These are phyloP conservation scores for Rickenella mellea DNA, from an alignment of 768 basidiomycete genomes.

Conservation along the genomic window DNA sequence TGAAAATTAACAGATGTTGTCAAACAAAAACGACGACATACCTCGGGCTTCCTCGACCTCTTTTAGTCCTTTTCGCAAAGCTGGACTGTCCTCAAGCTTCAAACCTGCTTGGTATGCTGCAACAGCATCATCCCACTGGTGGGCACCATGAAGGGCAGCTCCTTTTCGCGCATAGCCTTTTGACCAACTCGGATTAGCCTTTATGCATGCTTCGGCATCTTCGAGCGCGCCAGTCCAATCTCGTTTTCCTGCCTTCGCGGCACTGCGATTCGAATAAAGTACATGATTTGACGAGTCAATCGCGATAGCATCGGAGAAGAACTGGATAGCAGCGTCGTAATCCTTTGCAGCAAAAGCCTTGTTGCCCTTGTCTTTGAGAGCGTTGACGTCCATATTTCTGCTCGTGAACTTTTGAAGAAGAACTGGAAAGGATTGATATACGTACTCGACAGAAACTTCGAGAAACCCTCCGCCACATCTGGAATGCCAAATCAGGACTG, in stretches of 20 bases:
- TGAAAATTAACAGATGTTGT: too few relatives aligned
- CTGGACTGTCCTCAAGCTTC: slow-evolving; percentile 72
- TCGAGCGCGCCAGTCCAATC: slow-evolving; percentile 66
- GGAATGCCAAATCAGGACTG: too few relatives aligned
- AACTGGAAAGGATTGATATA: too few relatives aligned
- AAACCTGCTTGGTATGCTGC: slow-evolving; percentile 75
- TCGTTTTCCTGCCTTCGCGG: slow-evolving; percentile 80
- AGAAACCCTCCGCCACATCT: too few relatives aligned
- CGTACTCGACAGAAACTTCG: too few relatives aligned
- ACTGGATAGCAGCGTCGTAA: slow-evolving; percentile 79
- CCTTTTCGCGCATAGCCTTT: slow-evolving; percentile 92
- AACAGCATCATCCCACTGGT: slow-evolving; percentile 75
- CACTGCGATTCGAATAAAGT: slow-evolving; percentile 87
- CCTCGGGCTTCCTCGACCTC: slow-evolving; percentile 85
- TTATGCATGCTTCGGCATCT: slow-evolving; percentile 87
- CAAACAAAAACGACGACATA: slow-evolving; percentile 18
- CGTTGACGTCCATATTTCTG: too few relatives aligned
- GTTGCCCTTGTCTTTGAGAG: slow-evolving; percentile 89
- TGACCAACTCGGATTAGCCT: slow-evolving; percentile 70
- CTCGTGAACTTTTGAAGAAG: slow-evolving; percentile 7
- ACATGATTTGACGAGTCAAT: slow-evolving; percentile 82
- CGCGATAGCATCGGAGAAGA: slow-evolving; percentile 75
- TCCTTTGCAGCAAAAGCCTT: slow-evolving; percentile 92
- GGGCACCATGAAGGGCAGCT: slow-evolving; percentile 81
- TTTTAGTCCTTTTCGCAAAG: slow-evolving; percentile 77